These are phyloP conservation scores for Maudiozyma pseudohumilis DNA, from an alignment of 805 yeast genomes.

Conservation along the genomic window DNA sequence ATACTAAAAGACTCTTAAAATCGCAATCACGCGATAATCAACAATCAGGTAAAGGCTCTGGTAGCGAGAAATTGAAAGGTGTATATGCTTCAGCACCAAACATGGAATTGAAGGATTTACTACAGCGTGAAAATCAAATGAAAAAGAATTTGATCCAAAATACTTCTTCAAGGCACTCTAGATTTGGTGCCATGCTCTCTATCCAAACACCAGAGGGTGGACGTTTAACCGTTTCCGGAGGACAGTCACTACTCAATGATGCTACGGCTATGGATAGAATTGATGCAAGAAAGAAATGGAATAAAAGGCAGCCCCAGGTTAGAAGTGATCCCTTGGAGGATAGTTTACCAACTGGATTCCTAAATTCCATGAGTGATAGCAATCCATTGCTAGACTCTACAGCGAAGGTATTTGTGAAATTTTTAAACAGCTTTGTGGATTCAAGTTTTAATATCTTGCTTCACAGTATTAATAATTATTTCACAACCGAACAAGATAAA, in stretches of 20 bases:
- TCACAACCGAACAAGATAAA: slow-evolving; percentile 34
- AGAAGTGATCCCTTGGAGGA: slow-evolving; percentile 27
- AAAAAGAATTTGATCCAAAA: slow-evolving; percentile 39
- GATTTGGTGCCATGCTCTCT: slow-evolving; percentile 81
- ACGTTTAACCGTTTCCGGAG: slow-evolving; percentile 56
- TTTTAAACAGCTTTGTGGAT: slow-evolving; percentile 53
- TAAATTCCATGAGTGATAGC: slow-evolving; percentile 17
- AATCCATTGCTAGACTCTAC: slow-evolving; percentile 28
- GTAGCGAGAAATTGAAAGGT: background rate
- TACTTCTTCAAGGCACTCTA: slow-evolving; percentile 68
- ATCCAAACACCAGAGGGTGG: slow-evolving; percentile 51
- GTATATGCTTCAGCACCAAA: slow-evolving; percentile 28
- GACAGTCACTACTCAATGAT: slow-evolving; percentile 51
- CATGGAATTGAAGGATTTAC: slow-evolving; percentile 38
- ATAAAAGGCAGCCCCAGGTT: slow-evolving; percentile 28
- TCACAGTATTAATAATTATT: slow-evolving; percentile 38
- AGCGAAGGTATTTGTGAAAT: slow-evolving; percentile 30
- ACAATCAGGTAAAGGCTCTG: background rate
- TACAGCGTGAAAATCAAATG: slow-evolving; percentile 51
- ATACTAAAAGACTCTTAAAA: slow-evolving; percentile 10
- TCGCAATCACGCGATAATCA: background rate
- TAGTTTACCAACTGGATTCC: slow-evolving; percentile 23
- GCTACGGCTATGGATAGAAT: slow-evolving; percentile 50
- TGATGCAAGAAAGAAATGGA: slow-evolving; percentile 64
- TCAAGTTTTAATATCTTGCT: slow-evolving; percentile 67